Conservation (phyloP, 306 rosid species). For the Quillaja saponaria region DNA sequence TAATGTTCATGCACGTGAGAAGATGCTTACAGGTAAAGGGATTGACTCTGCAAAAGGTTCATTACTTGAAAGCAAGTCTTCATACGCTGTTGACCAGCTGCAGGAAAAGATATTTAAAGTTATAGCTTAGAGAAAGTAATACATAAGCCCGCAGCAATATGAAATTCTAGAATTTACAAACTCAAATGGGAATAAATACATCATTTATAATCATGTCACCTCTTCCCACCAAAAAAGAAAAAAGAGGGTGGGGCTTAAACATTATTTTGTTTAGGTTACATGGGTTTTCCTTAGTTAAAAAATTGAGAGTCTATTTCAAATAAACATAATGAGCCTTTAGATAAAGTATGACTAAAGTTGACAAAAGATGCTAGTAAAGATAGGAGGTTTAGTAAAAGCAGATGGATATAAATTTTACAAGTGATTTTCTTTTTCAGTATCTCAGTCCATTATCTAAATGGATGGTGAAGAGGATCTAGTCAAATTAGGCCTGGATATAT, state of each 20-base stretch:
- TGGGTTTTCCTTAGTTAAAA: background rate
- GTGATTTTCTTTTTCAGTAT: no score
- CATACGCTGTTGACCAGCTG: conserved; percentile 97
- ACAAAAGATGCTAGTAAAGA: no score
- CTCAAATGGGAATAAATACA: conserved; percentile 1
- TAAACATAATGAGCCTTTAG: no score
- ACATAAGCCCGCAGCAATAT: conserved; percentile 13
- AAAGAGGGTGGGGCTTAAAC: no score
- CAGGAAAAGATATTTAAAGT: conserved; percentile 32
- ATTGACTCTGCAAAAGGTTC: conserved; percentile 83
- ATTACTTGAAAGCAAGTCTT: conserved; percentile 67
- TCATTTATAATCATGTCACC: background rate
- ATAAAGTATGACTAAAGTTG: no score
- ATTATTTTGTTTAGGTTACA: no score
- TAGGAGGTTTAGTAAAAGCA: no score
- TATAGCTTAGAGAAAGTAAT: conserved; percentile 10
- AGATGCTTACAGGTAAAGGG: conserved; percentile 74
- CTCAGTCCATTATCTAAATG: no score
- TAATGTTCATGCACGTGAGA: conserved; percentile 18
- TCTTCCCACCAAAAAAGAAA: conserved; percentile 1
- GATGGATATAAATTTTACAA: no score
- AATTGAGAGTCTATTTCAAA: background rate
- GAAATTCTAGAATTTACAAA: conserved; percentile 7
- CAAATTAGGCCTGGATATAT: no score
- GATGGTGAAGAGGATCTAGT: no score